Evolutionary conservation across 2,329 filamentous ascomycete species (phyloP), one percentile per base, ranked within the genome.

Genomic region (Cadophora sp.): DNA sequence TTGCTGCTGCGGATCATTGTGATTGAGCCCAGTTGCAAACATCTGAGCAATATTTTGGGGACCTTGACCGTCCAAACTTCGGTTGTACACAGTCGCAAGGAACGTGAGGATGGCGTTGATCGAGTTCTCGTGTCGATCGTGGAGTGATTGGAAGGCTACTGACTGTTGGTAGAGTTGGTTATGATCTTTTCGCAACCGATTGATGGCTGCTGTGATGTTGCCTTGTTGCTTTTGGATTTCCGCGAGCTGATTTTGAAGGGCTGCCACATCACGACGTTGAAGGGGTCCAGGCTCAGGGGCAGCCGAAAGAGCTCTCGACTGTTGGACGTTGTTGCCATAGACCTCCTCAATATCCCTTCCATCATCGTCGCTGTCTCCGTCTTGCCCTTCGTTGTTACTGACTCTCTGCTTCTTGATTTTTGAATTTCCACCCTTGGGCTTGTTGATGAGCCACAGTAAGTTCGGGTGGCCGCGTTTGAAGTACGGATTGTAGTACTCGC

Each of bases 61-160:
- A 39, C 89, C 89, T 73, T 95, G 91, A 43, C 94, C 93, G 77
- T 97, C 94, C 59, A 99, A 81, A 70, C 93, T 97, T 75, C 96
- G 91, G 70, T 97, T 91, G 80, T 98, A 99, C 50, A 99, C 95
- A 14, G 96, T 98, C 55, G 95, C 96, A 22, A 99, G 85, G 79
- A 99, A 98, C 59, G 94, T 97, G 50, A 99, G 85, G 69, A 99
- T 98, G n/a, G 95, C 95, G 76, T 97, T 98, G 80, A 99, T 98
- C 0, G 95, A 97, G 77, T 95, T 97, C 77, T 99, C 96, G 76
- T 99, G 96, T n/a, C 96, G 90, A 73, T 95, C 94, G 76, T 98
- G 95, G 76, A 97, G 89, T 67, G 88, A 91, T 79, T 98, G 94
- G 77, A 97, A 97, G 66, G 92, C 89, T 53, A 92, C 86, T 0